Conservation (phyloP, 2,329 filamentous ascomycete species). For the Drechslera avenae region DNA sequence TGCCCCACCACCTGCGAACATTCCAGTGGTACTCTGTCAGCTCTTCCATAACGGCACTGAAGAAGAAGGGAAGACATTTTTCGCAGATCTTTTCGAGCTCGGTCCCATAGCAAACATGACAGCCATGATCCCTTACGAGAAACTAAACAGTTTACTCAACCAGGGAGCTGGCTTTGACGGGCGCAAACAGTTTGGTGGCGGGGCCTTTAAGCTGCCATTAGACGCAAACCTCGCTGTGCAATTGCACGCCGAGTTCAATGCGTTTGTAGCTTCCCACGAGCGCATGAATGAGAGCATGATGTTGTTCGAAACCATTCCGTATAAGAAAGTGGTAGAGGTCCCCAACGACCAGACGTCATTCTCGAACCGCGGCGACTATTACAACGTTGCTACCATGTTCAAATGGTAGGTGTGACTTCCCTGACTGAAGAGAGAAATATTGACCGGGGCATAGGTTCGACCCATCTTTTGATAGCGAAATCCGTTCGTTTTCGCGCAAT, state of each 20-base stretch:
- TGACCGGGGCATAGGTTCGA: conserved; percentile 28
- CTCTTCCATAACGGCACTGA: conserved; percentile 47
- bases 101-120: conserved; percentile 32
- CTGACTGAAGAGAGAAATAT: neutral
- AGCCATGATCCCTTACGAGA: conserved; percentile 38
- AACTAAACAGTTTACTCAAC: conserved; percentile 44
- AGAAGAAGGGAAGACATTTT: conserved; percentile 34
- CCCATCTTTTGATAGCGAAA: conserved; percentile 29
- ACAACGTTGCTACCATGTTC: conserved; percentile 40
- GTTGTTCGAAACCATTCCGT: conserved; percentile 39
- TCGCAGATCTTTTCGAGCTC: conserved; percentile 35
- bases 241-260: conserved; percentile 34
- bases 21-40: conserved; percentile 36
- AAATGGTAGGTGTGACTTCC: conserved; percentile 34
- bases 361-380: conserved; percentile 41
- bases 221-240: conserved; percentile 25
- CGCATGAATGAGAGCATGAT: conserved; percentile 34
- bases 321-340: conserved; percentile 31
- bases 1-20: conserved; percentile 34
- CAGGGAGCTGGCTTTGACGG: conserved; percentile 39
- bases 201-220: conserved; percentile 44
- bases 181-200: conserved; percentile 47
- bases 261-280: conserved; percentile 32
- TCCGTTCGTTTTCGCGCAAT: conserved; percentile 32
- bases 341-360: conserved; percentile 34